Evolutionary conservation across 2,329 filamentous ascomycete species (phyloP), one percentile per base, ranked within the genome.

Genomic region (Colletotrichum costaricense): DNA sequence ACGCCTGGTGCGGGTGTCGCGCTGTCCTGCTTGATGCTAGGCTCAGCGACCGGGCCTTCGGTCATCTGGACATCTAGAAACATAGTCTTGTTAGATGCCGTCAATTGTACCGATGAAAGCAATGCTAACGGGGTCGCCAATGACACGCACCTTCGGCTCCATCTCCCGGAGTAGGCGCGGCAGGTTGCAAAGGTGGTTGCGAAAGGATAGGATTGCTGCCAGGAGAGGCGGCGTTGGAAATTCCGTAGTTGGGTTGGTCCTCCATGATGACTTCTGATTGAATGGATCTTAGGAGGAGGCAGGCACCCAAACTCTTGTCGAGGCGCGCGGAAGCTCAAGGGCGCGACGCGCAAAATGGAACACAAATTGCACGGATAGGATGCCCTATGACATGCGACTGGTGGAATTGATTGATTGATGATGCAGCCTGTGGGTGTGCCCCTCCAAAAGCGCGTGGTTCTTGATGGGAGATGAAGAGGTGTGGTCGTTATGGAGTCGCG

Each of bases 51-150:
- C 28, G 82, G 78, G 46, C 82, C 83, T 76, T 91, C 90, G 30
- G 86, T 86, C 91, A 93, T 93, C 75, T 90, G 87, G 56, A 92
- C 83, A 84, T 94, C 92, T 91, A 76, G 4, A 67, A 7, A 42
- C 8, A 59, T 42, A 7, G n/a, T 49, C 42, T 11, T 12, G 22
- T 73, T 56, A 73, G 70, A 35, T 59, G 66, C 22, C 24, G 22
- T 38, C 24, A 16, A 19, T 24, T 64, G 55, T n/a, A n/a, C 28
- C 33, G 24, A 35, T 30, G 69, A 66, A 26, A 59, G 56, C 59
- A 35, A 30, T 52, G 26, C 58, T 75, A 78, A 77, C 77, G 76
- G 77, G 54, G 49, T 58, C 42, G 59, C 71, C 54, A 54, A 65
- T 26, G 42, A n/a, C 56, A 62, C 56, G 6, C 58, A 73, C 71